phyloP scores from a whole-genome alignment of 495 filamentous ascomycete genomes.

The Chaetomium tenue region DNA sequence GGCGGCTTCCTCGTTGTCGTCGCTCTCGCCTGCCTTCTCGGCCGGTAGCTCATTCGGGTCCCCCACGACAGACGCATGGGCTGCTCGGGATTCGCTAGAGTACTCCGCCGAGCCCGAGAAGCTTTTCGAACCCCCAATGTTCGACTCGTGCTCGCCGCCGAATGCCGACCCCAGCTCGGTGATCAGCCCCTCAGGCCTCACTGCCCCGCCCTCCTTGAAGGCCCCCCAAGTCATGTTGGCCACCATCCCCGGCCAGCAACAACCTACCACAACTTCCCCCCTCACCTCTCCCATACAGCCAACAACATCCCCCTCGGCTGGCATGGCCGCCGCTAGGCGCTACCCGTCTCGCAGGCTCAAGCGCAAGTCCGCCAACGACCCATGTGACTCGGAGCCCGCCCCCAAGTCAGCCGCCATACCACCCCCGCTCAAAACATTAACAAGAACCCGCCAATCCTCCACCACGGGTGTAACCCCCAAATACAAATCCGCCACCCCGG shows the following conservation, averaged over 20 bases:
- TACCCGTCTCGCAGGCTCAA: conserved; percentile 31
- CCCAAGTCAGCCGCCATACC: conserved; percentile 4
- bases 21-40: conserved; percentile 31
- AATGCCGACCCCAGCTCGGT: conserved; percentile 29
- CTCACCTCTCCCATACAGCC: background rate
- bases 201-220: conserved; percentile 24
- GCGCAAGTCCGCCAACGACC: conserved; percentile 31
- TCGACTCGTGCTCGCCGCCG: conserved; percentile 14
- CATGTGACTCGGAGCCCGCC: conserved; percentile 24
- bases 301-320: background rate
- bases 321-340: conserved; percentile 18
- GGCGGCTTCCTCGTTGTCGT: conserved; percentile 30
- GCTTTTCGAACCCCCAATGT: conserved; percentile 20
- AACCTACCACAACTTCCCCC: background rate
- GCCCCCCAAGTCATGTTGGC: conserved; percentile 19
- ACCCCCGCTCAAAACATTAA: background rate
- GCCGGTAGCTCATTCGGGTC: conserved; percentile 30
- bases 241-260: conserved; percentile 9
- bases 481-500: background rate
- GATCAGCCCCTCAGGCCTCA: conserved; percentile 36
- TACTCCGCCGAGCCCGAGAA: conserved; percentile 24
- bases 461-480: conserved; percentile 19
- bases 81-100: conserved; percentile 26
- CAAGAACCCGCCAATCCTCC: background rate
- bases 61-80: conserved; percentile 28